Conservation (phyloP, 2,329 filamentous ascomycete species). For the Diplodia scrobiculata region DNA sequence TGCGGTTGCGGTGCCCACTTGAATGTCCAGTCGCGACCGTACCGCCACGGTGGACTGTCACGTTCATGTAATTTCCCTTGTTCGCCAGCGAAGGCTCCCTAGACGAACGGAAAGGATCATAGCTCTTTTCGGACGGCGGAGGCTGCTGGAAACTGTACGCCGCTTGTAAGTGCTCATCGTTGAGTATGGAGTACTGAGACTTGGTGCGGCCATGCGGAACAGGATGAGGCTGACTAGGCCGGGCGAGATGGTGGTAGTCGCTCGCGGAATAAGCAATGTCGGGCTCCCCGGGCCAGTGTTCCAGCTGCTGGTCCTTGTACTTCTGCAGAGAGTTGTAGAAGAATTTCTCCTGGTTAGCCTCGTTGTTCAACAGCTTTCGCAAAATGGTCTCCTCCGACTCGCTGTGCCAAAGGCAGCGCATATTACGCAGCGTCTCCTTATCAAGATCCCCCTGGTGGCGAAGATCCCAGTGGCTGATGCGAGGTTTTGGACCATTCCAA, state of each 20-base stretch:
- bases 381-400: constrained; percentile 72
- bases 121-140: constrained; percentile 63
- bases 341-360: constrained; percentile 83
- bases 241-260: constrained; percentile 69
- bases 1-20: constrained; percentile 9
- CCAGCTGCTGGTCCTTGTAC: constrained; percentile 80
- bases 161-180: constrained; percentile 55
- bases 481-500: constrained; percentile 58
- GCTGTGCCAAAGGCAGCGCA: constrained; percentile 89
- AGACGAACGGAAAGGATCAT: constrained; percentile 81
- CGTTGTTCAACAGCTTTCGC: constrained; percentile 61
- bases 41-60: constrained; percentile 65
- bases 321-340: constrained; percentile 85
- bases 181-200: constrained; percentile 60
- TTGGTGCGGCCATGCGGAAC: constrained; percentile 49
- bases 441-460: constrained; percentile 71
- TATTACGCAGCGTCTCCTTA: constrained; percentile 76
- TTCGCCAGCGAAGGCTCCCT: constrained; percentile 44
- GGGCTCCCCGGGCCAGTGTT: constrained; percentile 77
- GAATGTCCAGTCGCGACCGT: constrained; percentile 40
- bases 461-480: constrained; percentile 64
- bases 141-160: constrained; percentile 55
- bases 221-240: constrained; percentile 16
- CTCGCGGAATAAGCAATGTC: constrained; percentile 78
- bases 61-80: constrained; percentile 53